phyloP scores from a whole-genome alignment of 2,329 filamentous ascomycete genomes.

The Ilyonectria sp. region DNA sequence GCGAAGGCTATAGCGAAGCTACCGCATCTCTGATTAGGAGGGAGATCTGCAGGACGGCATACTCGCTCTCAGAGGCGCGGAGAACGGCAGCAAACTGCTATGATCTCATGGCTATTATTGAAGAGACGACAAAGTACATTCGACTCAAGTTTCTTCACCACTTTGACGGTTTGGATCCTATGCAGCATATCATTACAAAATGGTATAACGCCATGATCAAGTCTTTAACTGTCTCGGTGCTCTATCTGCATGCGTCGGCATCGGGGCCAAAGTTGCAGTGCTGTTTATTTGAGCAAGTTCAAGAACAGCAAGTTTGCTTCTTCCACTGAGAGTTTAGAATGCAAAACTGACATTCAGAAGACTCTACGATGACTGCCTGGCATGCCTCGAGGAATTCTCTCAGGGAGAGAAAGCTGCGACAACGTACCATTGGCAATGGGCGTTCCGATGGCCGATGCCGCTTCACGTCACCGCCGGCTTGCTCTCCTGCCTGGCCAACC shows the following conservation, averaged over 20 bases:
- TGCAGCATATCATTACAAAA: slow-evolving; percentile 31
- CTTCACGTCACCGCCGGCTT: slow-evolving; percentile 33
- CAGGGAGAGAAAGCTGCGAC: slow-evolving; percentile 32
- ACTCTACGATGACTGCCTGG: slow-evolving; percentile 35
- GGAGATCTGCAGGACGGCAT: slow-evolving; percentile 33
- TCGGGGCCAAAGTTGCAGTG: slow-evolving; percentile 29
- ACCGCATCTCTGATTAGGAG: slow-evolving; percentile 29
- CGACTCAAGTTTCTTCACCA: slow-evolving; percentile 33
- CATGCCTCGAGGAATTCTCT: slow-evolving; percentile 34
- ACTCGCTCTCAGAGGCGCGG: slow-evolving; percentile 30
- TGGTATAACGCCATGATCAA: slow-evolving; percentile 34
- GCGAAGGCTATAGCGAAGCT: slow-evolving; percentile 35
- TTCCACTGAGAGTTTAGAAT: too few species aligned
- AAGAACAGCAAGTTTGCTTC: background rate
- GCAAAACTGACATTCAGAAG: slow-evolving; percentile 7
- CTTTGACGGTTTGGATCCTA: slow-evolving; percentile 34
- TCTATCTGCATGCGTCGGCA: slow-evolving; percentile 33
- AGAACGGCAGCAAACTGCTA: slow-evolving; percentile 25
- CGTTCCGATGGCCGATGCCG: slow-evolving; percentile 39
- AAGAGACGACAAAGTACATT: slow-evolving; percentile 32
- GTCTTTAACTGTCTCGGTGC: slow-evolving; percentile 31
- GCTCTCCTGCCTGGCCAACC: slow-evolving; percentile 26
- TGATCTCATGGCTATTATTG: slow-evolving; percentile 29
- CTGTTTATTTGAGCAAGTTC: slow-evolving; percentile 32
- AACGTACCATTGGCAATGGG: slow-evolving; percentile 36